Evolutionary conservation across 306 rosid species (phyloP), one percentile per base, ranked within the genome.

Genomic region (Carpinus fangiana): DNA sequence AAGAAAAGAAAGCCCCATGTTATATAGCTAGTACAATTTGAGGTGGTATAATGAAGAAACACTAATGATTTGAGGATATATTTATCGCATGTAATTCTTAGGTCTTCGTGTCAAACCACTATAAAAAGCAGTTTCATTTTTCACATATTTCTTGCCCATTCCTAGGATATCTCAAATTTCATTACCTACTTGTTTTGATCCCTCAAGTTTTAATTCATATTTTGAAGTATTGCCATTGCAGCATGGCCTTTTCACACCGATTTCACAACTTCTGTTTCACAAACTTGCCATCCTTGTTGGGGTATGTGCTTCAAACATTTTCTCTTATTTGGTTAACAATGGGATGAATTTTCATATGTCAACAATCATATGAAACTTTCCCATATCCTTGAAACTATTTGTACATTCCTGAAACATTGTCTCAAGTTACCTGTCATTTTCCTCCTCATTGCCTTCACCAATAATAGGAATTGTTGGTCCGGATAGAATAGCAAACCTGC

Each of bases 381-480:
- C 65, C 73, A 83, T 38, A 69, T 51, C 74, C 48, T 31, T 20
- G 52, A 26, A 76, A 74, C 60, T 59, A 76, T 70, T 73, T 16
- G 70, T 75, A 68, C 2, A 10, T 71, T 60, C n/a, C 21, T 45
- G 38, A 71, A 71, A 71, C 17, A 70, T 6, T 60, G 28, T 51
- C 73, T 76, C 79, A 78, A 16, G 50, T 82, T 89, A 95, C 99
- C 94, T 90, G 80, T 95, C 99, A 83, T 95, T 95, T 75, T 98
- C 98, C 93, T 95, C 98, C 72, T 73, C 90, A 59, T 90, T 87
- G 60, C 98, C 99, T 89, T 95, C 99, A 10, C 99, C 99, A 23
- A 95, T 95, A 70, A 95, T 93, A 67, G 99, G 99, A 64, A 95
- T 93, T 66, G 99, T 95, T 59, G 99, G 99, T 76, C 99, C 99